phyloP scores from a whole-genome alignment of 1,284 basidiomycete species.

The Ustilago sp. region DNA sequence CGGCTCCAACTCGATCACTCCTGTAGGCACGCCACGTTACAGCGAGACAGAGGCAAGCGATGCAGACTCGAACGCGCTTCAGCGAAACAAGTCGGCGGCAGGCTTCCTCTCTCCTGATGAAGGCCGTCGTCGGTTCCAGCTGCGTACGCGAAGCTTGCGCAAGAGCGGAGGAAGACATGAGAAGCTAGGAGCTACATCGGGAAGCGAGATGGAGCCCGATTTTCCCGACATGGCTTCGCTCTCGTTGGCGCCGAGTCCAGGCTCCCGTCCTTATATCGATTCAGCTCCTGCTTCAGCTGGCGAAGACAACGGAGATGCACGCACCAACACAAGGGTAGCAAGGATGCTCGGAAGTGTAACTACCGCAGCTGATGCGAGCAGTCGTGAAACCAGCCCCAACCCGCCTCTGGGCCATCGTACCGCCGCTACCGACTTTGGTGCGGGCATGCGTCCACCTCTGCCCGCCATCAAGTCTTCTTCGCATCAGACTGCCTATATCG shows the following conservation, averaged over 20 bases:
- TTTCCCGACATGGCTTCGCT: slow-evolving; percentile 57
- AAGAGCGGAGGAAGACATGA: slow-evolving; percentile 41
- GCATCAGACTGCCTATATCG: slow-evolving; percentile 49
- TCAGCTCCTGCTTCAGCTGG: slow-evolving; percentile 47
- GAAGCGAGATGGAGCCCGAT: slow-evolving; percentile 55
- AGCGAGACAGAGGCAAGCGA: slow-evolving; percentile 71
- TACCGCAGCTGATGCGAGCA: slow-evolving; percentile 29
- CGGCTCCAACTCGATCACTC: slow-evolving; percentile 16
- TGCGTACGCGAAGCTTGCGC: slow-evolving; percentile 39
- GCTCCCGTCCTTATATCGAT: slow-evolving; percentile 26
- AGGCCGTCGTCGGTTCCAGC: slow-evolving; percentile 37
- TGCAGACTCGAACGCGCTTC: slow-evolving; percentile 75
- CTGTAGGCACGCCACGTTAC: slow-evolving; percentile 44
- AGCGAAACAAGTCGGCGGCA: slow-evolving; percentile 70
- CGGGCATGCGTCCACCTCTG: slow-evolving; percentile 33
- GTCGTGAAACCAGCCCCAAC: slow-evolving; percentile 47
- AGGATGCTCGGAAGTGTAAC: slow-evolving; percentile 43
- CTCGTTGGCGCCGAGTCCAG: slow-evolving; percentile 35
- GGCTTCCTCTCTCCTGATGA: slow-evolving; percentile 54
- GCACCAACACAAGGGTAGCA: slow-evolving; percentile 30
- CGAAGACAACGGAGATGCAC: slow-evolving; percentile 46
- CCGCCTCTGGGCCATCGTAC: slow-evolving; percentile 20
- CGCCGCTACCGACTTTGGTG: slow-evolving; percentile 5
- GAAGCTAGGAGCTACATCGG: slow-evolving; percentile 46
- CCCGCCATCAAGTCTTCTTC: slow-evolving; percentile 36